Conservation (phyloP, 129 eudicot species). For the Helianthus tuberosus region DNA sequence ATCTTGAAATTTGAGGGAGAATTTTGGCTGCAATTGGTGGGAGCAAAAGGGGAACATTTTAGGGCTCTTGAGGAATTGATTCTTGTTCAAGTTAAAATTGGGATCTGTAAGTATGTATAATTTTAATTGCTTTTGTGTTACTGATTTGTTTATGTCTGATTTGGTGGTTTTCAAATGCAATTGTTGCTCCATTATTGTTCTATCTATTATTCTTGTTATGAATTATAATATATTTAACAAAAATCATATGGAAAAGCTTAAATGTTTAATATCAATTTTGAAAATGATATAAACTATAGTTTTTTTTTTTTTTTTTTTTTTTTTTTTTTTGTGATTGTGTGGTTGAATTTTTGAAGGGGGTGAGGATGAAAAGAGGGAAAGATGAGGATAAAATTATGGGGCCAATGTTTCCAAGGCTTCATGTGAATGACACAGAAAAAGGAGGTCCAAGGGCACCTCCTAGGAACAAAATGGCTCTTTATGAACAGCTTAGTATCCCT, state of each 20-base stretch:
- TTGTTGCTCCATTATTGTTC: neutral
- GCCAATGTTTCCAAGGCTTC: conserved; percentile 99
- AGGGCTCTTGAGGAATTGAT: conserved; percentile 22
- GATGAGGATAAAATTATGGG: conserved; percentile 81
- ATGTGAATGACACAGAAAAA: conserved; percentile 91
- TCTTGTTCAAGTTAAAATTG: conserved; percentile 14
- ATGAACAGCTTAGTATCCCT: conserved; percentile 95
- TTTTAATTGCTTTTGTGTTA: neutral
- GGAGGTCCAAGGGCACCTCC: conserved; percentile 99
- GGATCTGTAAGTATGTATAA: conserved; percentile 24
- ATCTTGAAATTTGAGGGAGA: conserved; percentile 27
- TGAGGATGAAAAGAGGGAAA: conserved; percentile 81
- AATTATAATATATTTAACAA: neutral
- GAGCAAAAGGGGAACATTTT: neutral
- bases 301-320: neutral
- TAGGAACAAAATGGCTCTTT: conserved; percentile 98
- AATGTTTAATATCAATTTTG: neutral
- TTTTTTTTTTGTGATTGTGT: neutral
- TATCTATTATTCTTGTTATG: neutral
- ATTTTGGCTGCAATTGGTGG: neutral
- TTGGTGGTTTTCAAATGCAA: neutral
- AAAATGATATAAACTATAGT: neutral
- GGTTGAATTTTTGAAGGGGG: conserved; percentile 27
- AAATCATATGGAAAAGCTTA: conserved; percentile 7
- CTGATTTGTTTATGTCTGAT: neutral